Evolutionary conservation across 768 basidiomycete genomes (phyloP).

Genomic region (Hericium rajendrae): DNA sequence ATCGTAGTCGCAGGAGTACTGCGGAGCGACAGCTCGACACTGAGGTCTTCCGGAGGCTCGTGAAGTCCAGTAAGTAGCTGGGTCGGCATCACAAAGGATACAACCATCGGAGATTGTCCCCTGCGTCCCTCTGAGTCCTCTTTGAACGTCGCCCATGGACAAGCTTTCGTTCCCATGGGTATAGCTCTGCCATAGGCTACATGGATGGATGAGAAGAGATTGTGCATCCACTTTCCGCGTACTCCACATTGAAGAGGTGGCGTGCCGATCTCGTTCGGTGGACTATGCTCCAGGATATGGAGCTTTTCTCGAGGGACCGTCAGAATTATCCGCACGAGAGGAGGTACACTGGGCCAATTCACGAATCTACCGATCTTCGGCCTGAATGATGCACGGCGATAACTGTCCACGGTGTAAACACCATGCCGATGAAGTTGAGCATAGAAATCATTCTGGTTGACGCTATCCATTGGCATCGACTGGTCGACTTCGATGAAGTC

Average conservation of each 20-base stretch:
- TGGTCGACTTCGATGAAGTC: constrained; percentile 14
- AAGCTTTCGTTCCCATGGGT: no score
- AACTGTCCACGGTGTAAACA: background rate
- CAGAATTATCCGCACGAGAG: constrained; percentile 29
- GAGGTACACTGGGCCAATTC: constrained; percentile 23
- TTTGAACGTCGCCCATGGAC: background rate
- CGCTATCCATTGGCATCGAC: background rate
- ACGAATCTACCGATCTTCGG: constrained; percentile 1
- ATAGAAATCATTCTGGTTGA: background rate
- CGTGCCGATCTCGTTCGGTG: background rate
- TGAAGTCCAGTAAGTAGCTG: constrained; percentile 13
- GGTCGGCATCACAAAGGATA: constrained; percentile 18
- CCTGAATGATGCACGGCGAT: background rate
- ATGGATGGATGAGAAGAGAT: constrained; percentile 21
- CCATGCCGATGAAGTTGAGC: background rate
- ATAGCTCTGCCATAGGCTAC: constrained; percentile 14
- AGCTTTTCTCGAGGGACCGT: constrained; percentile 25
- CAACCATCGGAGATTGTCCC: constrained; percentile 11
- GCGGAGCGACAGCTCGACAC: constrained; percentile 16
- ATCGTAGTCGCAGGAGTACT: constrained; percentile 16
- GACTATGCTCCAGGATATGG: constrained; percentile 17
- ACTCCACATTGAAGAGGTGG: background rate
- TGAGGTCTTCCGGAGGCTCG: constrained; percentile 2
- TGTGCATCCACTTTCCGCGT: constrained; percentile 6
- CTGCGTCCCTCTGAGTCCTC: background rate